Conservation (phyloP, 1,284 basidiomycete species). For the Sparassis latifolia region DNA sequence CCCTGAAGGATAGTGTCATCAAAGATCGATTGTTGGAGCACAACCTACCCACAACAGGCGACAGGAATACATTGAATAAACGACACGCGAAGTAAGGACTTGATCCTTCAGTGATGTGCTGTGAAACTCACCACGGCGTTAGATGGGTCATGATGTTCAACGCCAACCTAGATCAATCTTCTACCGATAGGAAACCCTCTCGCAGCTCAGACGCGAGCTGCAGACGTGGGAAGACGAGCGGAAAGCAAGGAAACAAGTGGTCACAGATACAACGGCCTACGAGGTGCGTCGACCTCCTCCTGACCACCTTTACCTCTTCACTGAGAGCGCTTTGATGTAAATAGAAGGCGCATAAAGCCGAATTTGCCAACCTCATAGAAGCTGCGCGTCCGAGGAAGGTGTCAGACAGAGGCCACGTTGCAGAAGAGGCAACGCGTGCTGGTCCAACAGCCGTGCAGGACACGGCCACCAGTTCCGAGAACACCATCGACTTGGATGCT, state of each 20-base stretch:
- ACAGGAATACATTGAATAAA: slow-evolving; percentile 41
- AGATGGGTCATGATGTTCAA: slow-evolving; percentile 70
- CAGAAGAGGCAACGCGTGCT: too few relatives aligned
- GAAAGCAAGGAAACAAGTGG: slow-evolving; percentile 30
- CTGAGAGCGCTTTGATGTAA: slow-evolving; percentile 1
- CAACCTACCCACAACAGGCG: slow-evolving; percentile 45
- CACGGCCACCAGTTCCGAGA: too few relatives aligned
- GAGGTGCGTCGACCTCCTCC: slow-evolving; percentile 31
- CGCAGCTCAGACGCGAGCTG: slow-evolving; percentile 46
- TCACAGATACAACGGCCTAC: slow-evolving; percentile 38
- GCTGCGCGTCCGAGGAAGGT: slow-evolving; percentile 30
- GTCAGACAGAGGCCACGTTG: not conserved
- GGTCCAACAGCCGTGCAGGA: too few relatives aligned
- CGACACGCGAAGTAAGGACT: slow-evolving; percentile 52
- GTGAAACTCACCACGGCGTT: not conserved
- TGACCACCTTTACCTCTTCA: not conserved
- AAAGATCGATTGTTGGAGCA: slow-evolving; percentile 51
- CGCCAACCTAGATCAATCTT: slow-evolving; percentile 60
- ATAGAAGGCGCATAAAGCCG: slow-evolving; percentile 38
- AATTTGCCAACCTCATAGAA: slow-evolving; percentile 38
- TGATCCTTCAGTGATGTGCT: not conserved
- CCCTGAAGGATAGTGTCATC: slow-evolving; percentile 55
- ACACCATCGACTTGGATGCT: too few relatives aligned
- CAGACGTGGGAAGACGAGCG: slow-evolving; percentile 50
- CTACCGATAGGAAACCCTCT: slow-evolving; percentile 35